Conservation (phyloP, 805 yeast genomes). For the Zygoascus ofunaensis region DNA sequence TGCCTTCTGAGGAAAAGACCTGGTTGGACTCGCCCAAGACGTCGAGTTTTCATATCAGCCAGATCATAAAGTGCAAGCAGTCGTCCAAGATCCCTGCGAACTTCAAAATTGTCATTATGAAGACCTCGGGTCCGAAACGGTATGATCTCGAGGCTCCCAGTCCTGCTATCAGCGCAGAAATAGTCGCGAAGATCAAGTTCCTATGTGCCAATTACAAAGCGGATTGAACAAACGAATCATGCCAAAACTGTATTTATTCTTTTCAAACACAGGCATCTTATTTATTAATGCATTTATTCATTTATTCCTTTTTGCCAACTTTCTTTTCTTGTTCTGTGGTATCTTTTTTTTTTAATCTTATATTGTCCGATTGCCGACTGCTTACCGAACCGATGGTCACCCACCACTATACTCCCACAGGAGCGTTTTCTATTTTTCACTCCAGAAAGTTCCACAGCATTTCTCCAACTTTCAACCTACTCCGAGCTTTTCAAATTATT, state of each 20-base stretch:
- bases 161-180: conserved; percentile 55
- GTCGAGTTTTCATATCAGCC: conserved; percentile 75
- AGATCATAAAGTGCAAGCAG: conserved; percentile 65
- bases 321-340: background rate
- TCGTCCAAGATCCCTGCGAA: conserved; percentile 66
- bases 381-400: background rate
- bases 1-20: conserved; percentile 72
- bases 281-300: background rate
- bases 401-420: background rate
- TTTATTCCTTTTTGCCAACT: background rate
- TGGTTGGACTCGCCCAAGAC: conserved; percentile 73
- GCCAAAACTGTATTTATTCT: background rate
- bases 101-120: conserved; percentile 71
- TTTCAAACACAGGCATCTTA: too few species aligned
- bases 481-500: background rate
- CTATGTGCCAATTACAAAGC: conserved; percentile 46
- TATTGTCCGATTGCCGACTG: background rate
- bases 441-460: conserved; percentile 3
- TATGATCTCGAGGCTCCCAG: conserved; percentile 77
- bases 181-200: conserved; percentile 58
- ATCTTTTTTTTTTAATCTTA: too few species aligned
- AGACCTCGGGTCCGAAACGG: conserved; percentile 61
- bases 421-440: background rate
- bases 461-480: conserved; percentile 1
- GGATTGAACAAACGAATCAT: background rate